A percentile compares a stretch with the other conserved stretches of the same genome.
These are phyloP conservation scores for Ogataea pilisensis DNA, from an alignment of 805 yeast species.

Conservation along the genomic window DNA sequence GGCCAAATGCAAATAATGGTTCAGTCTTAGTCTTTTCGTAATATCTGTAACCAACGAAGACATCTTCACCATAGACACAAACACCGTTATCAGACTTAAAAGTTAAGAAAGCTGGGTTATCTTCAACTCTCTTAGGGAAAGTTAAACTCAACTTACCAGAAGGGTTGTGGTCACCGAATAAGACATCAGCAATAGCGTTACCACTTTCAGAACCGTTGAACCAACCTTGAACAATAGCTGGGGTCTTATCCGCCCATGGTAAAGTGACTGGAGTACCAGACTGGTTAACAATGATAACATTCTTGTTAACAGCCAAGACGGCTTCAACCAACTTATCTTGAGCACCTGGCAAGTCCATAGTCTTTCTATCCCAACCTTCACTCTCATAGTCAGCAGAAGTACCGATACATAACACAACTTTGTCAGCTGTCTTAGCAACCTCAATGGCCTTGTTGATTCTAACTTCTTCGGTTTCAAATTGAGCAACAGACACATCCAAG, in stretches of 20 bases:
- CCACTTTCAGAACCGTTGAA: slow-evolving; percentile 41
- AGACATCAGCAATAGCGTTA: slow-evolving; percentile 39
- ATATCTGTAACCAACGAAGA: slow-evolving; percentile 41
- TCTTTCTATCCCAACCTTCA: slow-evolving; percentile 37
- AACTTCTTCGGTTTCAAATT: slow-evolving; percentile 9
- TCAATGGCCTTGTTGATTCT: slow-evolving; percentile 28
- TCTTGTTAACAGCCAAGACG: slow-evolving; percentile 32
- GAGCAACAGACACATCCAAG: slow-evolving; percentile 15
- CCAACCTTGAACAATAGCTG: slow-evolving; percentile 33
- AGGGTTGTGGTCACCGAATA: slow-evolving; percentile 41
- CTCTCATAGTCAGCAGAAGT: slow-evolving; percentile 38
- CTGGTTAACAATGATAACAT: slow-evolving; percentile 36
- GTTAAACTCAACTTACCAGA: slow-evolving; percentile 40
- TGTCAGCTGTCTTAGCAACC: slow-evolving; percentile 32
- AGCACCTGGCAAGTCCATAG: slow-evolving; percentile 34
- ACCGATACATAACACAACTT: slow-evolving; percentile 35
- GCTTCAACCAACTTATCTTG: slow-evolving; percentile 32
- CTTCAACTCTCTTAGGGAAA: slow-evolving; percentile 32
- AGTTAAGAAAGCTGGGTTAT: slow-evolving; percentile 35
- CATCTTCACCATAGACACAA: slow-evolving; percentile 42
- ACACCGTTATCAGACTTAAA: slow-evolving; percentile 34
- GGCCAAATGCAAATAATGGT: slow-evolving; percentile 41
- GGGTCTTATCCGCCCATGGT: slow-evolving; percentile 35
- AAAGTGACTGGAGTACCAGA: slow-evolving; percentile 39
- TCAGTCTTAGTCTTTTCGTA: slow-evolving; percentile 35